Evolutionary conservation across 2,329 filamentous ascomycete species (phyloP), one percentile per base, ranked within the genome.

Genomic region (Gaeumannomyces sp.): DNA sequence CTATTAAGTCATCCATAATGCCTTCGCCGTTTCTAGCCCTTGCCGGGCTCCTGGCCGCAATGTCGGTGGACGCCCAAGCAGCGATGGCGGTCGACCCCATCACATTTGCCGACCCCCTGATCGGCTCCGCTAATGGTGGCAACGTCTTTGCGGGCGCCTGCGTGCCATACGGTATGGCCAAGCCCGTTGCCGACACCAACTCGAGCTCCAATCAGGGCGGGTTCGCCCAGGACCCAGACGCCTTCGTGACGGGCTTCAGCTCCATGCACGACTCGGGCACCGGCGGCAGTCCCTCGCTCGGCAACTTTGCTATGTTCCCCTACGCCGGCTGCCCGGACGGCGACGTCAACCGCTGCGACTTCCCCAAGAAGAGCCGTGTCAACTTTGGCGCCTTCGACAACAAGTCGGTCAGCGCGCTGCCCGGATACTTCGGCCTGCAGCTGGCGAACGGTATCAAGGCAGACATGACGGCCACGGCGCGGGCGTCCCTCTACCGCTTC

Each of bases 221-320:
- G 13, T 87, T 86, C 71, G 80, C 82, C 0, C 77, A 84, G 7
- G 82, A 86, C 63, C 3, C 25, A 13, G 76, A 75, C 59, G 74
- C 74, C 25, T 74, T 76, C 1, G 79, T 86, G 50, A 79, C 78
- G 5, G 85, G 85, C 19, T 87, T 86, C 73, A 84, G 81, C 16
- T 78, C 81, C 53, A 78, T 86, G 76, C 84, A 86, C 71, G 85
- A 87, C 70, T 84, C 81, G 2, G 84, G 84, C 1, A 86, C 83
- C 0, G 85, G 85, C 28, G 80, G 80, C 10, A 74, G 76, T 1
- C 85, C 89, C 0, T 91, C 87, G 4, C 76, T 92, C 22, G 90
- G 89, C 19, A 91, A 91, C 71, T 92, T 92, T 64, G 87, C 90
- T 0, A 77, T 92, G 1, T 92, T 92, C 68, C 81, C 89, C 0